These are phyloP conservation scores for Cicer chorassanicum DNA, from an alignment of 306 rosid genomes.

Conservation along the genomic window DNA sequence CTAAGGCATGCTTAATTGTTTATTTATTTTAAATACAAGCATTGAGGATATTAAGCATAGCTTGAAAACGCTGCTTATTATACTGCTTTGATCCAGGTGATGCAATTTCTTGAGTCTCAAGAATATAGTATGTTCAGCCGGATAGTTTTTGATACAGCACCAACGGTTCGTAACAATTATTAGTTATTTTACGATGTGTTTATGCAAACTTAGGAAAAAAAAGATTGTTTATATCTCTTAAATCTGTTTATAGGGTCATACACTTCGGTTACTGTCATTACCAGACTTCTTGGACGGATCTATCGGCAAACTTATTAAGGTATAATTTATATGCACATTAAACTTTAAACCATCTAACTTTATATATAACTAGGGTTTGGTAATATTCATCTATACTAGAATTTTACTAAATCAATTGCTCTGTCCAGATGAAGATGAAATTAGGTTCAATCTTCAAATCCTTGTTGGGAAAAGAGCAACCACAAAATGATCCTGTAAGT, in stretches of 20 bases:
- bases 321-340: slow-evolving; percentile 46
- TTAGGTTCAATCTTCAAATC: slow-evolving; percentile 65
- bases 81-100: slow-evolving; percentile 66
- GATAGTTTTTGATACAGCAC: slow-evolving; percentile 89
- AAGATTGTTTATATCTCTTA: slow-evolving; percentile 13
- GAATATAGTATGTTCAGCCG: slow-evolving; percentile 81
- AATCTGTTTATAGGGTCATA: slow-evolving; percentile 71
- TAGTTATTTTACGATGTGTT: background rate
- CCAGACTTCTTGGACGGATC: slow-evolving; percentile 90
- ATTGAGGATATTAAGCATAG: slow-evolving; percentile 4
- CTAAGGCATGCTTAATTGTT: slow-evolving; percentile 55
- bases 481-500: slow-evolving; percentile 61
- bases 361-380: slow-evolving; percentile 14
- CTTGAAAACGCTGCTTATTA: slow-evolving; percentile 31
- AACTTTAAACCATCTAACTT: slow-evolving; percentile 12
- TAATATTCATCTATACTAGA: slow-evolving; percentile 17
- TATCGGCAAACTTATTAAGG: slow-evolving; percentile 76
- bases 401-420: slow-evolving; percentile 33
- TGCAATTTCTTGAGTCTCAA: slow-evolving; percentile 77
- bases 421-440: slow-evolving; percentile 47
- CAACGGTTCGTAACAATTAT: slow-evolving; percentile 59
- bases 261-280: slow-evolving; percentile 76
- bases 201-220: background rate
- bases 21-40: background rate
- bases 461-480: slow-evolving; percentile 74